Percentiles rank a stretch among this genome's conserved stretches.
Conservation (phyloP, 176 grass and related monocot genomes). For the Dendrocalamus sinicus region DNA sequence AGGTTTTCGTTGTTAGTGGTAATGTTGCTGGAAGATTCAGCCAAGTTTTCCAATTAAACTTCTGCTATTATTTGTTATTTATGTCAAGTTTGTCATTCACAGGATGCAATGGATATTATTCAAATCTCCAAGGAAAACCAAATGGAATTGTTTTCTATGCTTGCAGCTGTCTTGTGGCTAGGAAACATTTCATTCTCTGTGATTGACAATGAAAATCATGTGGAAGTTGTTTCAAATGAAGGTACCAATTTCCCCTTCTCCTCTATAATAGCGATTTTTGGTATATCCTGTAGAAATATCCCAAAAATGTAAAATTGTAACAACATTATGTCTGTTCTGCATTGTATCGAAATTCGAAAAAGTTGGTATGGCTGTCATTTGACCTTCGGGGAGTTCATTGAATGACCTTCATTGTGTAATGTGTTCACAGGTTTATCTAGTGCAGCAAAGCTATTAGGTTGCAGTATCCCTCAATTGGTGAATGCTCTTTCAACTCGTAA, state of each 20-base stretch:
- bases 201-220: constrained; percentile 96
- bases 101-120: constrained; percentile 81
- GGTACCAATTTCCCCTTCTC: constrained; percentile 46
- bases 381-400: not conserved
- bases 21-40: constrained; percentile 47
- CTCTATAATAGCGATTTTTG: not conserved
- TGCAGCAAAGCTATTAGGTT: constrained; percentile 80
- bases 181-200: constrained; percentile 91
- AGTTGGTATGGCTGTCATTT: constrained; percentile 19
- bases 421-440: constrained; percentile 64
- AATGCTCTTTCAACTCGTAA: constrained; percentile 80
- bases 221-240: constrained; percentile 87
- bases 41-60: constrained; percentile 2
- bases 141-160: constrained; percentile 88
- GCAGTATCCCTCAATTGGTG: constrained; percentile 65
- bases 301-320: not conserved
- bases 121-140: constrained; percentile 83
- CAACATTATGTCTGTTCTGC: not conserved
- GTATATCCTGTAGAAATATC: constrained; percentile 7
- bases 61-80: constrained; percentile 17
- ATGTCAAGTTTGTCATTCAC: constrained; percentile 30
- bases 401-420: constrained; percentile 30
- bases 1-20: constrained; percentile 73
- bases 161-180: constrained; percentile 83
- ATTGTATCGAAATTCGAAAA: not conserved